Evolutionary conservation across 1,284 basidiomycete species (phyloP).

Genomic region (Dichomitus squalens): DNA sequence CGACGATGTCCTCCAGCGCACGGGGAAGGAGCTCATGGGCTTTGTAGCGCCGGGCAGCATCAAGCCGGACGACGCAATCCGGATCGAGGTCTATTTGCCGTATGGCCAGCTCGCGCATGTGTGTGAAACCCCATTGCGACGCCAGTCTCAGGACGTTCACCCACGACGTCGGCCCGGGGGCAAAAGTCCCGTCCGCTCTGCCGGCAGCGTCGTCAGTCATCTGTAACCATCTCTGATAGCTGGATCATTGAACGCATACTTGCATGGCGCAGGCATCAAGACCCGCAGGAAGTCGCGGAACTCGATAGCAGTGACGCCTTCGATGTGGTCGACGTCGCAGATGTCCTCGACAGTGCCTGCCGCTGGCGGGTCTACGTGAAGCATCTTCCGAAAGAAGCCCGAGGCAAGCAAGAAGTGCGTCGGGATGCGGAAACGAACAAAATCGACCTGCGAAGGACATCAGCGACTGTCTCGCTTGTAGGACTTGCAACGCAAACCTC

Average conservation of each 20-base stretch:
- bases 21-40: neutral
- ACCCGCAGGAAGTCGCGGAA: neutral
- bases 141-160: neutral
- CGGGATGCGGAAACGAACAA: neutral
- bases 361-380: neutral
- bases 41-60: neutral
- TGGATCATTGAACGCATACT: neutral
- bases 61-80: conserved; percentile 3
- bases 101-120: neutral
- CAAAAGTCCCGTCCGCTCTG: neutral
- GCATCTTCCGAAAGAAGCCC: neutral
- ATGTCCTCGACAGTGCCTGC: neutral
- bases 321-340: neutral
- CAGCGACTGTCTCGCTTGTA: too few relatives aligned
- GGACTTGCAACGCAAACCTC: neutral
- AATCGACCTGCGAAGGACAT: neutral
- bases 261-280: neutral
- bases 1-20: conserved; percentile 1
- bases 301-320: neutral
- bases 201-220: neutral
- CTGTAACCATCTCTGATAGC: neutral
- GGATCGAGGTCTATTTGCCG: neutral
- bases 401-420: neutral
- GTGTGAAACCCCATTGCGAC: neutral
- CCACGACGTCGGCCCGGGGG: neutral